phyloP scores from a whole-genome alignment of 441 rosid genomes.

The Croton laevigatus region DNA sequence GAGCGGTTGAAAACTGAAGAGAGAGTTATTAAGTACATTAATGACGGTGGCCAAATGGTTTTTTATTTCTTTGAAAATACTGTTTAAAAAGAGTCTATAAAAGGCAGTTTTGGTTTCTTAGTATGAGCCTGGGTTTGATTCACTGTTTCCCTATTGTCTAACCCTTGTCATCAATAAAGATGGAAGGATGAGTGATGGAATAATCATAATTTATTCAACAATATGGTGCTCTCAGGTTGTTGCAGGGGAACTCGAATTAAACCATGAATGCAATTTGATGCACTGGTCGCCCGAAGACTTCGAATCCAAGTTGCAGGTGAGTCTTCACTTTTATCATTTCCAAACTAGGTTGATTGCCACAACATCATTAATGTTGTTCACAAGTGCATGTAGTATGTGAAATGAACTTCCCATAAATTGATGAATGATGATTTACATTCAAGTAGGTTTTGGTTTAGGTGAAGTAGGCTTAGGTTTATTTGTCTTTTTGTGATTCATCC shows the following conservation, averaged over 20 bases:
- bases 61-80: background rate
- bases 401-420: background rate
- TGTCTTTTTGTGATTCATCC: constrained; percentile 7
- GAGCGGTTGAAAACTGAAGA: background rate
- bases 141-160: background rate
- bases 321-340: constrained; percentile 13
- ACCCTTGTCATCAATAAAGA: constrained; percentile 1
- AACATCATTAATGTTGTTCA: background rate
- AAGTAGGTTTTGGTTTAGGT: background rate
- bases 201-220: constrained; percentile 1
- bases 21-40: background rate
- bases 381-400: background rate
- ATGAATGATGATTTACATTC: background rate
- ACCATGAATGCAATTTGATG: constrained; percentile 82
- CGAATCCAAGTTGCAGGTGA: constrained; percentile 91
- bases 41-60: background rate
- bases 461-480: background rate
- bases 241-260: constrained; percentile 96
- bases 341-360: background rate
- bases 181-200: constrained; percentile 6
- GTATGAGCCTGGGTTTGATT: background rate
- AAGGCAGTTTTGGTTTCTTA: background rate
- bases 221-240: constrained; percentile 56
- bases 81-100: background rate
- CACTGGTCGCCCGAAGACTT: constrained; percentile 99